Base-by-base conservation (phyloP, 306 rosid species). In the Prunus armeniaca region DNA sequence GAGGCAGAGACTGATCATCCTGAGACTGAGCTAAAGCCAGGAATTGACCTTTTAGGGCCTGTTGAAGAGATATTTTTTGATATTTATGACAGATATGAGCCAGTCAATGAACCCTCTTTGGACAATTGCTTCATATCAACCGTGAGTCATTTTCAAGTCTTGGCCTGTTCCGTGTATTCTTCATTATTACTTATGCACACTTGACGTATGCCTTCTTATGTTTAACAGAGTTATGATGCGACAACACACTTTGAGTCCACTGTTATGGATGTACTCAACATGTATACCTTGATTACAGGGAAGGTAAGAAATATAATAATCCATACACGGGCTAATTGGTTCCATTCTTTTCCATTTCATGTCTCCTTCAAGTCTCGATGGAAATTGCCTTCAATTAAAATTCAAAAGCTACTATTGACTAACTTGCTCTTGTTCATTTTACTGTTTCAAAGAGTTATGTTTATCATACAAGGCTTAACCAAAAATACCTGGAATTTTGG, bases 221-320 rank as follows among this genome's bases (percentile, higher is more conserved):
- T 67, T 79, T 79, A 54, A 82, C 97, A 94, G 98, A 94, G 98
- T 67, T 94, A 94, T 79, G 98, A 94, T 86, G 88, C 98, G 49
- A 94, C 98, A 18, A 94, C 98, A 67, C 98, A 94, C 85, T 94
- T 94, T 10, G 98, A 94, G 87, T 87, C 98, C 68, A 94, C 98
- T 52, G 96, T 94, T 49, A 32, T 65, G 68, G 97, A 94, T 49
- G 98, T 94, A 51, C 97, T 94, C 84, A 90, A 87, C 95, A 91
- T 94, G 98, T 94, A 94, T 80, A 87, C 93, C 69, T 50, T 87
- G 88, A 94, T 94, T 82, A 94, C 98, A 19, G 96, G 98, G 78
- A 91, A 94, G 96, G 98, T 90, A 77, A 73, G 73, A 54, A 76
- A 43, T 43, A 69, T 71, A 72, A 70, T 80, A 72, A 70, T 80